Evolutionary conservation across 1,284 basidiomycete genomes (phyloP).

Genomic region (Quambalaria eucalypti): DNA sequence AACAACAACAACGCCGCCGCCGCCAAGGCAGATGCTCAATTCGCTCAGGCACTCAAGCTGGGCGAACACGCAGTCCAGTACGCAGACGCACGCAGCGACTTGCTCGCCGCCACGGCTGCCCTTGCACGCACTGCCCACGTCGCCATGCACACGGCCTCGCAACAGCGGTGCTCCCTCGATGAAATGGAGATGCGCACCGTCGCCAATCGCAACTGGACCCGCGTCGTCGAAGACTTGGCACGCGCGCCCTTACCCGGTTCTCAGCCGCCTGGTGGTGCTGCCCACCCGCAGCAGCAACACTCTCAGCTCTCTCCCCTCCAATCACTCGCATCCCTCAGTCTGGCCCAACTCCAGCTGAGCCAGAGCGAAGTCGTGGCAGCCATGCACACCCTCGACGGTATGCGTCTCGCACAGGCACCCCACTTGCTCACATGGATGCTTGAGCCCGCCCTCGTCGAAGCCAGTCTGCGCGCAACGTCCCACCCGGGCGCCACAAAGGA

Average conservation of each 20-base stretch:
- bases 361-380: slow-evolving; percentile 33
- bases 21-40: slow-evolving; percentile 20
- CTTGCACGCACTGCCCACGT: slow-evolving; percentile 40
- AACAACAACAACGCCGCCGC: too few relatives aligned
- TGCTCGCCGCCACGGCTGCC: slow-evolving; percentile 33
- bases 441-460: slow-evolving; percentile 35
- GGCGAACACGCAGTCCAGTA: slow-evolving; percentile 45
- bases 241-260: slow-evolving; percentile 10
- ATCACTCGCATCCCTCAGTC: slow-evolving; percentile 37
- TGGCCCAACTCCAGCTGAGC: slow-evolving; percentile 38
- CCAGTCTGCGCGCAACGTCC: slow-evolving; percentile 27
- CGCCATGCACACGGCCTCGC: slow-evolving; percentile 2
- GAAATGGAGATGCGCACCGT: slow-evolving; percentile 14
- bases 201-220: slow-evolving; percentile 35
- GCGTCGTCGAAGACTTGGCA: slow-evolving; percentile 29
- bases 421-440: slow-evolving; percentile 15
- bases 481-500: slow-evolving; percentile 29
- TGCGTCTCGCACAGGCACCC: slow-evolving; percentile 10
- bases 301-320: slow-evolving; percentile 14
- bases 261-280: too few relatives aligned
- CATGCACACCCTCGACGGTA: slow-evolving; percentile 31
- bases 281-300: too few relatives aligned
- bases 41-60: slow-evolving; percentile 38
- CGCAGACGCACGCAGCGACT: slow-evolving; percentile 30
- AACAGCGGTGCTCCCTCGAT: not conserved